phyloP scores from a whole-genome alignment of 1,284 basidiomycete species.

The Puccinia polysora region DNA sequence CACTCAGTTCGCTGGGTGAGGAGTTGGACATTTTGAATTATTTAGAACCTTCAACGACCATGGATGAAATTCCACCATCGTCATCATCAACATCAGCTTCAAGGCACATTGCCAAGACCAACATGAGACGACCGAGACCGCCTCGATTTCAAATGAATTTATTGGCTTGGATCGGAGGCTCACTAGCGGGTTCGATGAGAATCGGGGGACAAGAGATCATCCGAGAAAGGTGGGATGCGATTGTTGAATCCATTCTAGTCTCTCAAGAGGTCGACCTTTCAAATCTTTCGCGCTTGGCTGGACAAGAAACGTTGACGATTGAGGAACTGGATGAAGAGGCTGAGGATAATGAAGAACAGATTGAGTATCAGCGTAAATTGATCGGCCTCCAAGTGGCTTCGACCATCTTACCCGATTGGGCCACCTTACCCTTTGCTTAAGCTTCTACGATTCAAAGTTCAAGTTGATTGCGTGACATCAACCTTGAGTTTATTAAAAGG shows the following conservation, averaged over 20 bases:
- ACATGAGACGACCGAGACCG: too few relatives aligned
- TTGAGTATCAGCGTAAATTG: not conserved
- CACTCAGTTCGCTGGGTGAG: not conserved
- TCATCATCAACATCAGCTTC: too few relatives aligned
- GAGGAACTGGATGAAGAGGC: not conserved
- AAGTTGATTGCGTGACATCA: too few relatives aligned
- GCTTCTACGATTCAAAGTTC: too few relatives aligned
- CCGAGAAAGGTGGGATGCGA: not conserved
- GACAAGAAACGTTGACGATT: not conserved
- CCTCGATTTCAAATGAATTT: not conserved
- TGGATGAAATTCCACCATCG: not conserved
- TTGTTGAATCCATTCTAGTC: not conserved
- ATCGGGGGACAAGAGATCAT: constrained; percentile 18
- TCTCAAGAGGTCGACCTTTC: not conserved
- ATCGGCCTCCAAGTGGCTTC: not conserved
- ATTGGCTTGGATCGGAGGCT: constrained; percentile 11
- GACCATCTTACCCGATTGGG: constrained; percentile 13
- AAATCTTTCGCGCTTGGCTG: not conserved
- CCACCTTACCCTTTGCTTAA: not conserved
- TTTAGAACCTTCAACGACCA: not conserved
- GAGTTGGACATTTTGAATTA: not conserved
- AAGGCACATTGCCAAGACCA: too few relatives aligned
- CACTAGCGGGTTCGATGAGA: constrained; percentile 7
- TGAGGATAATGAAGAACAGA: constrained; percentile 8
- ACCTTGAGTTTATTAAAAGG: too few relatives aligned